A percentile compares a stretch with the other conserved stretches of the same genome.
Evolutionary conservation across 805 yeast genomes (phyloP).

Genomic region (Wickerhamiella siamensis): DNA sequence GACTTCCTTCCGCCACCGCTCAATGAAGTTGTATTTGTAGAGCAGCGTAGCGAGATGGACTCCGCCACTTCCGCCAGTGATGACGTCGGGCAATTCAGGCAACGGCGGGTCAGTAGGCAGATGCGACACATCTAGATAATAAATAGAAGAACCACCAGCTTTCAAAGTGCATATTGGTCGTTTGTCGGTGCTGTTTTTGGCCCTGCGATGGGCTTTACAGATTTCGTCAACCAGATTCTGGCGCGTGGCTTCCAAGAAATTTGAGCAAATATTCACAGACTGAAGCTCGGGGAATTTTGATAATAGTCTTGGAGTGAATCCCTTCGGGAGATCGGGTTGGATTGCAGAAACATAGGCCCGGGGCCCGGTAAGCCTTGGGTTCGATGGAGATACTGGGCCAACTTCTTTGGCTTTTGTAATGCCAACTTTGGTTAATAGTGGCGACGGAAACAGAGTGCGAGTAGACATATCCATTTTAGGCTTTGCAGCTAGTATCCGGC

Average conservation of each 20-base stretch:
- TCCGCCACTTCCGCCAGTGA: background rate
- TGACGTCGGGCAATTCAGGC: background rate
- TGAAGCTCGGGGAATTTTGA: background rate
- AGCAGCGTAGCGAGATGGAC: background rate
- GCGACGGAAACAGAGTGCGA: conserved; percentile 28
- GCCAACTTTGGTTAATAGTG: conserved; percentile 27
- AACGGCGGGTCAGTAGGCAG: background rate
- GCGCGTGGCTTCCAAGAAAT: background rate
- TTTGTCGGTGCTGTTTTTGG: background rate
- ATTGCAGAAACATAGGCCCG: conserved; percentile 4
- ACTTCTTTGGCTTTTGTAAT: conserved; percentile 10
- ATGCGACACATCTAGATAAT: background rate
- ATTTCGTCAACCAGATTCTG: background rate
- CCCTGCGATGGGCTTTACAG: background rate
- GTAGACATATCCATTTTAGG: conserved; percentile 29
- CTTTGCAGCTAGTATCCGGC: conserved; percentile 30
- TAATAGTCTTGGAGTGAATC: background rate
- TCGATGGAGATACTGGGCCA: conserved; percentile 8
- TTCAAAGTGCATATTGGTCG: background rate
- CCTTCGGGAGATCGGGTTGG: conserved; percentile 2
- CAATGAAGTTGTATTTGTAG: background rate
- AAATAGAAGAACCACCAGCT: background rate
- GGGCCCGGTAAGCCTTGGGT: conserved; percentile 5
- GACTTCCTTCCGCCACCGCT: conserved; percentile 40
- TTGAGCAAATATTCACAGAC: background rate